These are phyloP conservation scores for Phytophthora pluvialis DNA, from an alignment of 352 stramenopile genomes.

Conservation along the genomic window DNA sequence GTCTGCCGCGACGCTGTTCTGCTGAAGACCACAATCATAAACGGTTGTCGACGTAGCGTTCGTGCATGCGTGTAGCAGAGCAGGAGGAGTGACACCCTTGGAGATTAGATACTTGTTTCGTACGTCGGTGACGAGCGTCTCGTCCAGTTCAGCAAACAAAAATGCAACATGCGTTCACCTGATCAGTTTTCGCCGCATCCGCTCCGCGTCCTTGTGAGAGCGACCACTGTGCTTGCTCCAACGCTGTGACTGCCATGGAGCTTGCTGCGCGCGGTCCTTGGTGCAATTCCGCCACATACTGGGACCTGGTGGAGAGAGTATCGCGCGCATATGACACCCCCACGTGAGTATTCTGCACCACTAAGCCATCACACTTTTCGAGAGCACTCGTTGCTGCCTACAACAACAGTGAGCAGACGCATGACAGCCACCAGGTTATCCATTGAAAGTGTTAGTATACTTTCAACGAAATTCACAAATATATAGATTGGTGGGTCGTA, in stretches of 20 bases:
- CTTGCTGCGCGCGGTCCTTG: slow-evolving; percentile 33
- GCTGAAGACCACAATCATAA: slow-evolving; percentile 25
- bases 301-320: slow-evolving; percentile 30
- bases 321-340: slow-evolving; percentile 72
- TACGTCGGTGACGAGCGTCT: slow-evolving; percentile 17
- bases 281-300: slow-evolving; percentile 13
- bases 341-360: slow-evolving; percentile 47
- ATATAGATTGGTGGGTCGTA: slow-evolving; percentile 27
- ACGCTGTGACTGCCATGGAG: slow-evolving; percentile 61
- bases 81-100: slow-evolving; percentile 32
- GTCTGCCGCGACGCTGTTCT: slow-evolving; percentile 51
- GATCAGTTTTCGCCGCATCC: slow-evolving; percentile 41
- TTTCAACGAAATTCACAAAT: not conserved
- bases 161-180: slow-evolving; percentile 50
- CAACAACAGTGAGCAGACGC: slow-evolving; percentile 8
- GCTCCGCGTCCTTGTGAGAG: slow-evolving; percentile 60
- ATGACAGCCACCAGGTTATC: not conserved
- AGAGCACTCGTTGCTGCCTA: slow-evolving; percentile 48
- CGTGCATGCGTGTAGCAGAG: slow-evolving; percentile 24
- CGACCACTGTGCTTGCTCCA: slow-evolving; percentile 86
- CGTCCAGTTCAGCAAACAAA: slow-evolving; percentile 43
- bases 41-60: slow-evolving; percentile 9
- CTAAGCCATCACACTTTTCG: slow-evolving; percentile 33
- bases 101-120: slow-evolving; percentile 42
- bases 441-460: slow-evolving; percentile 6